Evolutionary conservation across 2,329 filamentous ascomycete species (phyloP), one percentile per base, ranked within the genome.

Genomic region (Epichloe scottii): DNA sequence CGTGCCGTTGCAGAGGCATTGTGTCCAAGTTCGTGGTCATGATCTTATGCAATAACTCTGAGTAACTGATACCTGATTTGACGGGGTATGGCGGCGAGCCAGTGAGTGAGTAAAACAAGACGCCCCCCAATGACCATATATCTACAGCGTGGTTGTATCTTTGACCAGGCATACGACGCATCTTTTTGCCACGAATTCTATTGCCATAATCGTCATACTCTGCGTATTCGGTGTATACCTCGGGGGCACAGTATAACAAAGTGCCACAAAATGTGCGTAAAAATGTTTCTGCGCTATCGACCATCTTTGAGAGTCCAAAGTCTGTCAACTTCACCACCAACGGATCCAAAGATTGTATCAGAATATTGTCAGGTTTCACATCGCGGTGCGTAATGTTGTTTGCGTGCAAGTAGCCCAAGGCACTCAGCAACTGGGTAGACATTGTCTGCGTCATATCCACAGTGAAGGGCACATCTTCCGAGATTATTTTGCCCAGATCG

Each of bases 311-410:
- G 4, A 98, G 71, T 3, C 93, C 93, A 70, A 98, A 98, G 64
- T 98, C 93, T 0, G 93, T 95, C 14, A 98, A 74, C 67, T 98
- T 97, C 59, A 97, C 85, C 14, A 79, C 74, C 46, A 95, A 79
- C 0, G 90, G 89, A 5, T 84, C 73, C 10, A 80, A 65, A 1
- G 81, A 84, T 11, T 82, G 75, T 57, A 97, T 87, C 40, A 98
- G 75, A 54, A 98, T 96, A 62, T 98, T 98, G 72, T 98, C 93
- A 0, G 93, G 93, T 64, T 98, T 98, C 62, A 98, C 89, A 66
- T 98, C 93, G n/a, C 93, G 85, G 68, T 98, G 93, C 0, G 91
- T 97, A 59, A 98, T 96, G 62, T 85, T 89, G 60, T 86, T 84
- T 49, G 76, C 73, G 66, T 98, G 93, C 8, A 98, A 74, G 64